phyloP scores from a whole-genome alignment of 441 rosid species.

The Viola pubescens region DNA sequence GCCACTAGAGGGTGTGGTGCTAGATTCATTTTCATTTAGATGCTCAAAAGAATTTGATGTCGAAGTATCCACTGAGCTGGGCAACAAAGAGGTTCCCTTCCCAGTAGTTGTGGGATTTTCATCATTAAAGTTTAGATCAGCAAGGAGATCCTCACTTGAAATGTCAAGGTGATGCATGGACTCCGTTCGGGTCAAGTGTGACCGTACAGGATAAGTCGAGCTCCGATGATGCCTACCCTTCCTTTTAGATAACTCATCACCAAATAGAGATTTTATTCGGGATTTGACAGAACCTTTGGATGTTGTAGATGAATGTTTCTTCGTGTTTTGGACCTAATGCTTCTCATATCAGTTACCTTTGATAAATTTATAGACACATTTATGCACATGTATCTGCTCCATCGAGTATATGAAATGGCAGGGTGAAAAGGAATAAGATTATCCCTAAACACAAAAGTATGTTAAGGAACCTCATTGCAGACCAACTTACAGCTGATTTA shows the following conservation, averaged over 20 bases:
- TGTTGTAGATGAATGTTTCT: conserved; percentile 20
- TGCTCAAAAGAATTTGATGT: conserved; percentile 23
- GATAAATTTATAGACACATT: too few relatives aligned
- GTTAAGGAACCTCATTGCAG: neutral
- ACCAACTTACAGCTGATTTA: conserved; percentile 29
- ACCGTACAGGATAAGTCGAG: conserved; percentile 34
- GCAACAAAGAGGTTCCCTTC: conserved; percentile 14
- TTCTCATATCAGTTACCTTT: conserved; percentile 22
- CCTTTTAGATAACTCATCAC: conserved; percentile 46
- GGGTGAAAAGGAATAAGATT: neutral
- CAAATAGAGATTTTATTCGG: conserved; percentile 44
- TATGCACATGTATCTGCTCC: neutral
- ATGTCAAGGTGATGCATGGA: conserved; percentile 25
- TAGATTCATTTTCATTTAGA: conserved; percentile 23
- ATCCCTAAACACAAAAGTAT: neutral
- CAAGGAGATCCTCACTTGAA: conserved; percentile 16
- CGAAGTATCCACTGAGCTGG: conserved; percentile 21
- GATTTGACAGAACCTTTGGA: conserved; percentile 45
- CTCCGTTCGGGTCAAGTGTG: conserved; percentile 19
- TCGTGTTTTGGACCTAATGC: conserved; percentile 36
- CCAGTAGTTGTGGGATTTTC: conserved; percentile 16
- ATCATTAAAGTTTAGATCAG: conserved; percentile 15
- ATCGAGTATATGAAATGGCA: too few relatives aligned
- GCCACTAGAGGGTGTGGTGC: neutral
- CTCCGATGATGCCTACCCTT: conserved; percentile 45